Base-by-base conservation (phyloP, 352 stramenopile species). In the Globisporangium canariense region DNA sequence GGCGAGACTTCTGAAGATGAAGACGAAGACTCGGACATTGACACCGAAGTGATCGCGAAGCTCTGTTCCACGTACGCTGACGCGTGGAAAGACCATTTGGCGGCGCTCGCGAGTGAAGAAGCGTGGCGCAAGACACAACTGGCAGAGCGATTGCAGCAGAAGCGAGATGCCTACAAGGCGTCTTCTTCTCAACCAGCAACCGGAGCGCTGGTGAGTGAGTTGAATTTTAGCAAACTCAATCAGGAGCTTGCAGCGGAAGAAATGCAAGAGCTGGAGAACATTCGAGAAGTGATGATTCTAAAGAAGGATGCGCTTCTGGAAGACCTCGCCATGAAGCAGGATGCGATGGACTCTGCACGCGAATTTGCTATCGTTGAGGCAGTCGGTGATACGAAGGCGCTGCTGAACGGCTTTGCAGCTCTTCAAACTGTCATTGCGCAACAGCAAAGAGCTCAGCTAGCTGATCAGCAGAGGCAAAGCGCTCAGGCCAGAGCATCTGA, bases 31-130 rank as follows among this genome's bases (percentile, higher is more conserved):
- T 50, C 50, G 14, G 65, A 71, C 28, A 69, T 75, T 51, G 70
- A 76, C 25, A 58, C 40, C 1, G 73, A 79, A 16, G 76, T 79
- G 25, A 81, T 80, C 28, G 68, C 58, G 0, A 77, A 74, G 34
- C 60, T 79, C 11, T 75, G 77, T 46, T 51, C 67, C 4, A 68
- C 68, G 47, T 77, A 76, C 55, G 70, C 61, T 14, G 40, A 73
- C 9, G 70, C 67, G 9, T 82, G 72, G 75, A 69, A 68, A 22
- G 53, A 77, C 28, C 65, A 71, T 6, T 41, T 75, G 0, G 58
- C 50, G 9, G 43, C 69, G 8, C 47, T 83, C 10, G 64, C 58
- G 18, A 68, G 64, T 41, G 71, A 83, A 51, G 68, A 77, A 34
- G 45, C 41, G 34, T 53, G 79, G 43, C 62, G 65, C n/a, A 82